Base-by-base conservation (phyloP, 352 stramenopile genomes). In the Phytophthora cactorum region DNA sequence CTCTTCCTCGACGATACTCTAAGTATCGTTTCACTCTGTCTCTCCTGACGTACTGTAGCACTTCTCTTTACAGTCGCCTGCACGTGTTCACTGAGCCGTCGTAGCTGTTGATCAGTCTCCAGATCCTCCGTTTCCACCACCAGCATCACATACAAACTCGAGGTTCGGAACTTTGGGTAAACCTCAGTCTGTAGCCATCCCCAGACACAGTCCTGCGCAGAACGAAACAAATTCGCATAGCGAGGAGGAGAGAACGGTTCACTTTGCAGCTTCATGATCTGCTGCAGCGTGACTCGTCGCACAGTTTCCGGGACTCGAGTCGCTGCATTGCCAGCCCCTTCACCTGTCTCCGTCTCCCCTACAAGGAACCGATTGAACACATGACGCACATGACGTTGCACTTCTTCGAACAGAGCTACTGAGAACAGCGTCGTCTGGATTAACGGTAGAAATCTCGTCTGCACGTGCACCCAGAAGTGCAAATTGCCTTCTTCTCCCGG, bases 111-210 rank as follows among this genome's bases (percentile, higher is more conserved):
- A 36, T 93, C 83, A 0, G 78, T 78, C 62, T 90, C 82, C 6
- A 93, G 63, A 58, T 90, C 81, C 50, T 92, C 86, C 1, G 77
- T 82, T 70, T 93, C 86, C 32, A 92, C 82, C 2, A 93, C 74
- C 2, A 89, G 72, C 56, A 80, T 72, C 25, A 93, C 84, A 68
- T 91, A 93, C 15, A 87, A 53, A 47, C 63, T 75, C 2, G 86
- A 92, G n/a, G 52, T 52, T 22, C 84, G 74, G 62, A 92, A 93
- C 11, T 74, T 76, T 3, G 78, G 72, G 45, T 91, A 90, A n/a
- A 91, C 70, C 9, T 81, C 75, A 1, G 72, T 73, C 49, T 87
- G 74, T 41, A 93, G 73, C 86, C 86, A 93, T 50, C 84, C 64
- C 79, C 80, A 89, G 52, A 93, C 82, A 32, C 78, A 76, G 36